phyloP scores from a whole-genome alignment of 345 rosid species.

The Boechera retrofracta region DNA sequence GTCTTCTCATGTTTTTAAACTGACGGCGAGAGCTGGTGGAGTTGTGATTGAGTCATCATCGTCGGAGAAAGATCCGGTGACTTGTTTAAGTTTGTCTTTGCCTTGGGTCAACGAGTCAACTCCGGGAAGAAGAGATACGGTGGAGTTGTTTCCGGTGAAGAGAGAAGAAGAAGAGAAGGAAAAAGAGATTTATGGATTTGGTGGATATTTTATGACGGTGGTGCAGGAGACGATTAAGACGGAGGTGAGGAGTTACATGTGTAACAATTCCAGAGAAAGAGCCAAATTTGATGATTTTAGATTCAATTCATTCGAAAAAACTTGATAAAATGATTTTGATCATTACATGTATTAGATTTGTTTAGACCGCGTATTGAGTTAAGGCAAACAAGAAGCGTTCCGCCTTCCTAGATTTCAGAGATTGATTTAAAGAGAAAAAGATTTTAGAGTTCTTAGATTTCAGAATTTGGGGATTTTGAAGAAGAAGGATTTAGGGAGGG shows the following conservation, averaged over 20 bases:
- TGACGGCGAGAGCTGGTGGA: constrained; percentile 56
- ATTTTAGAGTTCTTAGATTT: too few relatives aligned
- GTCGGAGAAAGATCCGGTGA: constrained; percentile 54
- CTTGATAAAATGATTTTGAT: constrained; percentile 3
- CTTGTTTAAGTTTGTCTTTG: constrained; percentile 64
- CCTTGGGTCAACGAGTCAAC: constrained; percentile 55
- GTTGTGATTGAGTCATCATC: constrained; percentile 52
- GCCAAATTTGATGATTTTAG: neutral
- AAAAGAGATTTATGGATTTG: constrained; percentile 54
- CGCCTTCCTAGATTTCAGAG: constrained; percentile 54
- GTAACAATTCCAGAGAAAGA: too few relatives aligned
- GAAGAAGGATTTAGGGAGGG: too few relatives aligned
- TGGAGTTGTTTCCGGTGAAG: constrained; percentile 40
- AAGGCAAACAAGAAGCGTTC: constrained; percentile 84
- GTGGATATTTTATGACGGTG: constrained; percentile 69
- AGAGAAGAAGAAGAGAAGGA: constrained; percentile 24
- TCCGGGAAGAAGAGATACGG: neutral
- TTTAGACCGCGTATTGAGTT: constrained; percentile 74
- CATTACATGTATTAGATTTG: constrained; percentile 39
- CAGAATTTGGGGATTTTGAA: too few relatives aligned
- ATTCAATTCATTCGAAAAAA: neutral
- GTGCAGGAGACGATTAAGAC: constrained; percentile 87
- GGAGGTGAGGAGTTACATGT: constrained; percentile 85
- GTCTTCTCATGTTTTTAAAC: constrained; percentile 35
- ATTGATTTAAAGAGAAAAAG: too few relatives aligned